phyloP scores from a whole-genome alignment of 2,329 filamentous ascomycete genomes.

The Aureobasidium leucospermi region DNA sequence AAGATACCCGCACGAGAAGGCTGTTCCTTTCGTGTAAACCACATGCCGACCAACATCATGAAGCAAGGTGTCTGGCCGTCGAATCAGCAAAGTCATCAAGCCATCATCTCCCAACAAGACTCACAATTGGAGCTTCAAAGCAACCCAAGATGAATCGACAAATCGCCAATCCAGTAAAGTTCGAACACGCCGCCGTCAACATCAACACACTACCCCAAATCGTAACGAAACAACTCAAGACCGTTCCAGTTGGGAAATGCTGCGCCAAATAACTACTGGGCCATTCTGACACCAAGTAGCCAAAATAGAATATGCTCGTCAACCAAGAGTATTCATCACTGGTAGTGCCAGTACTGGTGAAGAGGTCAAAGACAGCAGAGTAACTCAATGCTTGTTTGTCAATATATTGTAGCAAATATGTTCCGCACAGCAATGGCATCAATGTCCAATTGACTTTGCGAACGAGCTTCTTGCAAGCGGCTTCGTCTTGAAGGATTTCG shows the following conservation, averaged over 20 bases:
- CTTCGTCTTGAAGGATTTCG: conserved; percentile 38
- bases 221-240: conserved; percentile 40
- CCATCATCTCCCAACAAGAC: neutral
- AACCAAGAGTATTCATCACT: conserved; percentile 47
- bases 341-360: conserved; percentile 42
- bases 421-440: conserved; percentile 46
- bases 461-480: conserved; percentile 27
- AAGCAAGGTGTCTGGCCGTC: conserved; percentile 51
- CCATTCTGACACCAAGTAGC: conserved; percentile 26
- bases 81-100: neutral
- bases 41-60: conserved; percentile 59
- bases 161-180: conserved; percentile 52
- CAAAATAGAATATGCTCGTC: conserved; percentile 52
- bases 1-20: conserved; percentile 25
- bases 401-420: conserved; percentile 41
- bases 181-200: conserved; percentile 53
- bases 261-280: conserved; percentile 25
- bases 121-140: conserved; percentile 58
- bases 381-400: conserved; percentile 48
- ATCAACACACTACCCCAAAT: conserved; percentile 56
- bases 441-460: conserved; percentile 45
- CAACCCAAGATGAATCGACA: conserved; percentile 61
- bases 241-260: conserved; percentile 27
- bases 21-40: conserved; percentile 56
- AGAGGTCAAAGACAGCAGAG: conserved; percentile 50